phyloP scores from a whole-genome alignment of 108 stramenopile species.

The Cyclotella distinguenda region DNA sequence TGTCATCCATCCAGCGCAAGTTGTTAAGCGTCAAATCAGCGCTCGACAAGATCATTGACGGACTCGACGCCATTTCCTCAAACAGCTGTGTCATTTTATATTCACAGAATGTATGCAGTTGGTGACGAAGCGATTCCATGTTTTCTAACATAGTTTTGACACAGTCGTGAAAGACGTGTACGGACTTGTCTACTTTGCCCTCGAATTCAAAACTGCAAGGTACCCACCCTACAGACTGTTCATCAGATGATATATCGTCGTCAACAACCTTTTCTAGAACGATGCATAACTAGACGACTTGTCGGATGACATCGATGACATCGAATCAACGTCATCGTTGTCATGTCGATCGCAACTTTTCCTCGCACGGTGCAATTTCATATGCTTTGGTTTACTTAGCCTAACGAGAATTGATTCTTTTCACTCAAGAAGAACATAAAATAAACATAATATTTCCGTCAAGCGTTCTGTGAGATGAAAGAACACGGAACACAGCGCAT shows the following conservation, averaged over 20 bases:
- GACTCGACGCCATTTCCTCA: constrained; percentile 12
- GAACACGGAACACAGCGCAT: constrained; percentile 21
- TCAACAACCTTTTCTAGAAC: constrained; percentile 8
- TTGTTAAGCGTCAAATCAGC: constrained; percentile 29
- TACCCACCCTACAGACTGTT: constrained; percentile 3
- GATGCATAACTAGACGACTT: constrained; percentile 18
- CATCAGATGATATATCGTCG: constrained; percentile 8
- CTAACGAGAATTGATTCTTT: constrained; percentile 13
- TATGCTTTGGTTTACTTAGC: background rate
- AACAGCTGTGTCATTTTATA: constrained; percentile 24
- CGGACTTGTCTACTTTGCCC: constrained; percentile 6
- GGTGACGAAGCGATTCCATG: constrained; percentile 28
- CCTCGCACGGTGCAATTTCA: background rate
- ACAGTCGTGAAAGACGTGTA: background rate
- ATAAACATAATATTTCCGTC: constrained; percentile 26
- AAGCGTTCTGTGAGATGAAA: constrained; percentile 23
- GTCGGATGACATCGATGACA: constrained; percentile 40
- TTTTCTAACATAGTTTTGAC: constrained; percentile 7
- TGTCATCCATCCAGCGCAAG: constrained; percentile 31
- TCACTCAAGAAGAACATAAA: constrained; percentile 27
- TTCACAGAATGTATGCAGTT: constrained; percentile 34
- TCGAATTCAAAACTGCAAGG: constrained; percentile 19
- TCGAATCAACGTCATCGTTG: background rate
- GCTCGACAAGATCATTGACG: too few species aligned
- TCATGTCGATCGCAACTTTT: background rate